Evolutionary conservation across 1,139 yeast species (phyloP).

Genomic region (Saccharomyces hybrid): DNA sequence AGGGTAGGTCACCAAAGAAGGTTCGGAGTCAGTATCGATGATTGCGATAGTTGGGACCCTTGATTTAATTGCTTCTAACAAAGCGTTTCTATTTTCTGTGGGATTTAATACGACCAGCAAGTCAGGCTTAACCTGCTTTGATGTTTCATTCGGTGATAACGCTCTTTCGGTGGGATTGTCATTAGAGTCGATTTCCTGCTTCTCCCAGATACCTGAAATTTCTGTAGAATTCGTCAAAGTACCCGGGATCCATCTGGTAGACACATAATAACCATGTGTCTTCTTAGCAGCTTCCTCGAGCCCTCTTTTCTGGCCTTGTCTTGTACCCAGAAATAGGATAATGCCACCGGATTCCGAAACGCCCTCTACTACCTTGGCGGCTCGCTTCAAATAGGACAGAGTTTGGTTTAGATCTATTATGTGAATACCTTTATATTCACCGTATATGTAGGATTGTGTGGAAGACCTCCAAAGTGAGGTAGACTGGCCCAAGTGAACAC

Average conservation of each 20-base stretch:
- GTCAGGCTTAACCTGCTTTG: slow-evolving; percentile 69
- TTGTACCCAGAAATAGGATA: slow-evolving; percentile 76
- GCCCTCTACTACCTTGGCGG: slow-evolving; percentile 71
- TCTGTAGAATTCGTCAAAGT: slow-evolving; percentile 79
- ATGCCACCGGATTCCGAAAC: slow-evolving; percentile 80
- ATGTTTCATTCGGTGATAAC: slow-evolving; percentile 39
- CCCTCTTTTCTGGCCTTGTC: slow-evolving; percentile 66
- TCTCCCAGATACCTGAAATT: slow-evolving; percentile 50
- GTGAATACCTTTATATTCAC: slow-evolving; percentile 81
- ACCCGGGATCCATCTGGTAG: slow-evolving; percentile 91
- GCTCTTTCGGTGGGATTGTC: slow-evolving; percentile 54
- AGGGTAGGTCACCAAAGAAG: slow-evolving; percentile 82
- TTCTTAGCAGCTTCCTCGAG: slow-evolving; percentile 76
- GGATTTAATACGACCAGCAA: slow-evolving; percentile 82
- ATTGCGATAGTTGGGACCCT: slow-evolving; percentile 91
- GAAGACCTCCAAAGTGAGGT: slow-evolving; percentile 73
- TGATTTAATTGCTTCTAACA: slow-evolving; percentile 72
- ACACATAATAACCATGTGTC: slow-evolving; percentile 71
- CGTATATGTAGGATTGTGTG: slow-evolving; percentile 81
- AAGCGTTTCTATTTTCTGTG: slow-evolving; percentile 72
- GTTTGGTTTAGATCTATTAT: slow-evolving; percentile 86
- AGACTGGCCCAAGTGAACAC: slow-evolving; percentile 91
- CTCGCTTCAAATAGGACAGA: slow-evolving; percentile 62
- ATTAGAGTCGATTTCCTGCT: slow-evolving; percentile 61
- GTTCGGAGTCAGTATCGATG: slow-evolving; percentile 90